Base-by-base conservation (phyloP, 345 rosid genomes). In the Populus davidiana region DNA sequence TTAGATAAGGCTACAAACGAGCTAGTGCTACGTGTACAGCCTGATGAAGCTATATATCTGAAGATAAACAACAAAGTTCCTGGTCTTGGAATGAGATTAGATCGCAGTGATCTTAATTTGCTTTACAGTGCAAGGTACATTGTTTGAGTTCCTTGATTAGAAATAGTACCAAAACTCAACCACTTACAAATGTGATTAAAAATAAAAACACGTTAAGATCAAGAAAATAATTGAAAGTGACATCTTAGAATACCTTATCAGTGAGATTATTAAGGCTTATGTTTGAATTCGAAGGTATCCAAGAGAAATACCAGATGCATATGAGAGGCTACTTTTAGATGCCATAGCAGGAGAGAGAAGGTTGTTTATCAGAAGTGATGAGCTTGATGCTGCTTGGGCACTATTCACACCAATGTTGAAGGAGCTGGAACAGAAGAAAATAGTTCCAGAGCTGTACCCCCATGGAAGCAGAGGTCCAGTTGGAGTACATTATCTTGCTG, bases 31-130 rank as follows among this genome's bases (percentile, higher is more conserved):
- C 90, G 92, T 21, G 97, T 94, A 73, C 98, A 93, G 81, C 98
- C 98, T 69, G 97, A 93, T 83, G 98, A 94, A 87, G 97, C 97
- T 69, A 92, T 94, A 80, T 94, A 94, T 87, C 83, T 94, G 67
- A 94, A 88, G 91, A 91, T 94, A 83, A 94, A 94, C 86, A 94
- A 94, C 87, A 94, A 94, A 84, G 93, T 93, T 75, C 98, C 98
- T 21, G 98, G 98, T 75, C 91, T 92, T 64, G 94, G 92, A 65
- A 94, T 94, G 98, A 88, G 97, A 91, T 81, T 94, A 13, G 97
- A 92, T 73, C 93, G 92, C 78, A 94, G 92, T 20, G 92, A 94
- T 81, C 96, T 94, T 67, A 92, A 92, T 86, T 79, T 94, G 77
- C 91, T 94, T 14, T 94, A 84, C 64, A 84, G 85, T 52, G 80